These are phyloP conservation scores for Podila horticola DNA, from an alignment of 192 early-diverging fungal species.

Conservation along the genomic window DNA sequence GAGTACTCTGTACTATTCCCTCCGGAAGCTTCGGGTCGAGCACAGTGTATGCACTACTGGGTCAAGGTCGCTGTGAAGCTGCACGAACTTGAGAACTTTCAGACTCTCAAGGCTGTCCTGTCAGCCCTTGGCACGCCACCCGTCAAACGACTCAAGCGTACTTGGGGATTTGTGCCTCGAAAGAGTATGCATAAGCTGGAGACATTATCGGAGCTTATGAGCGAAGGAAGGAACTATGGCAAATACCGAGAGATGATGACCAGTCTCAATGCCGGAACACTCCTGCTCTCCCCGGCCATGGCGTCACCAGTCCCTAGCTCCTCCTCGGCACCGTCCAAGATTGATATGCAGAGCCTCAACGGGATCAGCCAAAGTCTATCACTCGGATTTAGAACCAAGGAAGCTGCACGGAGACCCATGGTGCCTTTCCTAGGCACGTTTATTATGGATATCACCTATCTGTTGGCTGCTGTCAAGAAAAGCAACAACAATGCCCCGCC, in stretches of 20 bases:
- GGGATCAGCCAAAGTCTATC: conserved; percentile 30
- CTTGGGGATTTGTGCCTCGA: conserved; percentile 77
- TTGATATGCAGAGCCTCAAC: conserved; percentile 27
- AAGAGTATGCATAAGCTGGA: conserved; percentile 68
- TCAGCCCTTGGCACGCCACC: conserved; percentile 77
- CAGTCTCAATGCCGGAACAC: conserved; percentile 41
- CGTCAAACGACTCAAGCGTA: conserved; percentile 72
- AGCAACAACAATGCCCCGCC: conserved; percentile 19
- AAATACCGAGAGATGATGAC: conserved; percentile 72
- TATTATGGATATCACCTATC: conserved; percentile 83
- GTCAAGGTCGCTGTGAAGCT: conserved; percentile 72
- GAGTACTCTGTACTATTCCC: conserved; percentile 77
- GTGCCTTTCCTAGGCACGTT: conserved; percentile 82
- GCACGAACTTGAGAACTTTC: conserved; percentile 70
- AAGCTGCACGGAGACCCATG: conserved; percentile 60
- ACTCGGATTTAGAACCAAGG: conserved; percentile 38
- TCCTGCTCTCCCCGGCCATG: conserved; percentile 7
- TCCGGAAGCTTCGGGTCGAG: conserved; percentile 63
- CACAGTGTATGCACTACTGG: conserved; percentile 73
- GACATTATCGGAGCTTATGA: conserved; percentile 64
- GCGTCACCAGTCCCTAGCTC: conserved; percentile 17
- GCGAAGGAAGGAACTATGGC: conserved; percentile 77
- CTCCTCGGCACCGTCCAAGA: conserved; percentile 6
- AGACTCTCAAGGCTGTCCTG: conserved; percentile 76
- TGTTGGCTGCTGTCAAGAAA: conserved; percentile 71